A percentile compares a stretch with the other conserved stretches of the same genome.
These are phyloP conservation scores for Aspergillus costaricaensis DNA, from an alignment of 2,329 filamentous ascomycete genomes.

Conservation along the genomic window DNA sequence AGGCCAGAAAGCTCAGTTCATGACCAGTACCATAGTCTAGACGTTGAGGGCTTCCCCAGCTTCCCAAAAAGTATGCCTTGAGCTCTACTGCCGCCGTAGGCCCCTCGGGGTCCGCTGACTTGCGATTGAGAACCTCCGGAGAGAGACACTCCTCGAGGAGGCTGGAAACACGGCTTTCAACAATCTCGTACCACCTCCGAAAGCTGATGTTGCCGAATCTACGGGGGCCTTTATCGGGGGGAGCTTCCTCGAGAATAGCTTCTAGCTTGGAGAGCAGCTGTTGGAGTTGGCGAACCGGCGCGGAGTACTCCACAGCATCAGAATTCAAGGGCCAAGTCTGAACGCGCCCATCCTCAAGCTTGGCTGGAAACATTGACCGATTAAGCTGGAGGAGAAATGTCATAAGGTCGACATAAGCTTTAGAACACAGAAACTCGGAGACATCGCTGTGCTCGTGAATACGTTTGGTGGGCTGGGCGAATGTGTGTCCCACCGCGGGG, in stretches of 20 bases:
- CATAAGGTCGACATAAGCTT: slow-evolving; percentile 84
- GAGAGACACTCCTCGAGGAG: slow-evolving; percentile 63
- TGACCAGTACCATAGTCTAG: slow-evolving; percentile 97
- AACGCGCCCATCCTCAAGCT: slow-evolving; percentile 37
- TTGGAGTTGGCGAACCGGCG: slow-evolving; percentile 65
- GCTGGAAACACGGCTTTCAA: slow-evolving; percentile 60
- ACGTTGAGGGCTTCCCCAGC: slow-evolving; percentile 83
- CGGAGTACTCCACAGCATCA: slow-evolving; percentile 51
- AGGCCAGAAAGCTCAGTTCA: slow-evolving; percentile 91
- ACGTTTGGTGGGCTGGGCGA: slow-evolving; percentile 70
- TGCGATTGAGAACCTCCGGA: slow-evolving; percentile 44
- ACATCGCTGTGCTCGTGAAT: slow-evolving; percentile 88
- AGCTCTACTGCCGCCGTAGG: slow-evolving; percentile 67
- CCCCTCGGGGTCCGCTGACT: slow-evolving; percentile 30
- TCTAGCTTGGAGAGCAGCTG: slow-evolving; percentile 66
- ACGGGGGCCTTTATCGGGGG: slow-evolving; percentile 80
- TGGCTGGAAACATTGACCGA: slow-evolving; percentile 75
- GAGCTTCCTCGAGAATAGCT: slow-evolving; percentile 71
- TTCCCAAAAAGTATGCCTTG: slow-evolving; percentile 75
- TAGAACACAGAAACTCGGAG: slow-evolving; percentile 72
- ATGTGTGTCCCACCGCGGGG: slow-evolving; percentile 54
- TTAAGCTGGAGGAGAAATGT: slow-evolving; percentile 89
- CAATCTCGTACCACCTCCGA: slow-evolving; percentile 73
- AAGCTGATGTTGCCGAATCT: slow-evolving; percentile 93
- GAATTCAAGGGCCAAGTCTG: slow-evolving; percentile 55